Evolutionary conservation across 1,284 basidiomycete species (phyloP).

Genomic region (Earliella scabrosa): DNA sequence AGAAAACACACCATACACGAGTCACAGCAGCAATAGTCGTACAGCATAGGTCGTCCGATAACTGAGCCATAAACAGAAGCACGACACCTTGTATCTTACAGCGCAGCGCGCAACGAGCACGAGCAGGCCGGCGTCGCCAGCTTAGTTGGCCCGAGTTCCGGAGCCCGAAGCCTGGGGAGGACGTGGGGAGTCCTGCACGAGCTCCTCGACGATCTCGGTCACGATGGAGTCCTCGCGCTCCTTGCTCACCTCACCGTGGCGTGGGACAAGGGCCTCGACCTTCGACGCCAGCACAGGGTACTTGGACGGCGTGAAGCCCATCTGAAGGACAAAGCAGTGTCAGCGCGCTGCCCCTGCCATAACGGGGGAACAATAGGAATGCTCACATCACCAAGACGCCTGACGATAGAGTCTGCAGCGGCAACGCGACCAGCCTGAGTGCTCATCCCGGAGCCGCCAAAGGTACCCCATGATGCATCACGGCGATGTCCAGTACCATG

Average conservation of each 20-base stretch:
- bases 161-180: constrained; percentile 24
- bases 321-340: constrained; percentile 43
- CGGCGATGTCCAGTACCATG: constrained; percentile 27
- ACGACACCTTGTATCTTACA: constrained; percentile 12
- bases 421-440: constrained; percentile 17
- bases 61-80: constrained; percentile 18
- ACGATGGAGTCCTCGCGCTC: constrained; percentile 46
- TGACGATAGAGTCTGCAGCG: constrained; percentile 22
- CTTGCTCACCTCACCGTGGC: constrained; percentile 36
- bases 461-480: constrained; percentile 12
- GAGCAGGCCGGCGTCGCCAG: background rate
- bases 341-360: constrained; percentile 17
- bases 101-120: background rate
- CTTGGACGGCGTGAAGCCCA: constrained; percentile 67
- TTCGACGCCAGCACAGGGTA: constrained; percentile 57
- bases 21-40: constrained; percentile 2
- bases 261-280: constrained; percentile 54
- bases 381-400: constrained; percentile 30
- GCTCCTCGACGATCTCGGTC: constrained; percentile 64
- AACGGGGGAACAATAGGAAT: background rate
- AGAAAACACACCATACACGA: background rate
- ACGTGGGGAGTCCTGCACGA: constrained; percentile 29
- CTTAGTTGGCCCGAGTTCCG: constrained; percentile 11
- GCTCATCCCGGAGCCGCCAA: constrained; percentile 6
- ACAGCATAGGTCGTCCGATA: constrained; percentile 14